phyloP scores from a whole-genome alignment of 1,284 basidiomycete species.

The Microbotryum silenes-acaulis region DNA sequence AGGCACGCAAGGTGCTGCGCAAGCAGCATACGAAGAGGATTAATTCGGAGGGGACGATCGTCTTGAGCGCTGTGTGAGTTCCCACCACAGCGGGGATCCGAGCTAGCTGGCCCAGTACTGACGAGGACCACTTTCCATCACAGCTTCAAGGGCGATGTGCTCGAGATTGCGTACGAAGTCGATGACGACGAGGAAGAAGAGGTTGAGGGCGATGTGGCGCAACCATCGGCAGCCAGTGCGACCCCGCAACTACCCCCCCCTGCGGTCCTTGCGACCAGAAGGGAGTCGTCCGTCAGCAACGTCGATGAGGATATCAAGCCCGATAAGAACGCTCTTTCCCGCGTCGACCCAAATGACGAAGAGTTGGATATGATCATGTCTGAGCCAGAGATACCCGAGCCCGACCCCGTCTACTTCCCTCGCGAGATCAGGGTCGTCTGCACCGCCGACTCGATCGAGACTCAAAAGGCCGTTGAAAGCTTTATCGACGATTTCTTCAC shows the following conservation, averaged over 20 bases:
- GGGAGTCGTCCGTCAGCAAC: too few relatives aligned
- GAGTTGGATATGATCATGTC: constrained; percentile 6
- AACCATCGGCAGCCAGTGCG: too few relatives aligned
- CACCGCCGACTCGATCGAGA: constrained; percentile 11
- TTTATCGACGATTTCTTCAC: constrained; percentile 26
- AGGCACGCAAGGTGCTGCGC: constrained; percentile 1
- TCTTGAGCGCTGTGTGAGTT: constrained; percentile 6
- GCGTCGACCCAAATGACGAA: background rate
- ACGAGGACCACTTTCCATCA: background rate
- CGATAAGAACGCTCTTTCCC: background rate
- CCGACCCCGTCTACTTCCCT: constrained; percentile 10
- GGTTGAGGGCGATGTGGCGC: background rate
- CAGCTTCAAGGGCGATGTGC: constrained; percentile 9
- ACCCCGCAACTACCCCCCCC: too few relatives aligned
- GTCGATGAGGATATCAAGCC: constrained; percentile 5
- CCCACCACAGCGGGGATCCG: background rate
- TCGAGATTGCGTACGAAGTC: constrained; percentile 6
- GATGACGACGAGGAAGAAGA: background rate
- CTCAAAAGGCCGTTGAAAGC: background rate
- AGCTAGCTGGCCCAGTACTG: background rate
- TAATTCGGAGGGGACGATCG: constrained; percentile 7
- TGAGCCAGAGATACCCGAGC: background rate
- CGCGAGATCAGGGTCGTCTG: constrained; percentile 1
- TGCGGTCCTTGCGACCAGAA: too few relatives aligned
- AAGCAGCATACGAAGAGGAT: constrained; percentile 5